A percentile compares a stretch with the other conserved stretches of the same genome.
phyloP scores from a whole-genome alignment of 352 stramenopile species.

The Thalassiosira exigua region DNA sequence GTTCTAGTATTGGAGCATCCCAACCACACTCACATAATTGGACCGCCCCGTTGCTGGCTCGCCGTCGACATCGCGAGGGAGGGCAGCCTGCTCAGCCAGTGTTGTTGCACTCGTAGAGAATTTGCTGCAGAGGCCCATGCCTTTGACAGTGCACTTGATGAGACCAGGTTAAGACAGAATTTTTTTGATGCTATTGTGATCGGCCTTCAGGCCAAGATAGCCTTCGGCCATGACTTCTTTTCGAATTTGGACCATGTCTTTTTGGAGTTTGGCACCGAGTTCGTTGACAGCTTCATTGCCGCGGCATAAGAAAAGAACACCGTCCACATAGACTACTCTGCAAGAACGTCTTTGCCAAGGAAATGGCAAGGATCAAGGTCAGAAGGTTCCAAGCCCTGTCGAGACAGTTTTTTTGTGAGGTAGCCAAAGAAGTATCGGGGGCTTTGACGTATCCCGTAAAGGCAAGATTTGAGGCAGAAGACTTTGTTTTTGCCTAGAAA shows the following conservation, averaged over 20 bases:
- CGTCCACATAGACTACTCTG: constrained; percentile 17
- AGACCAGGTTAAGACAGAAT: no score
- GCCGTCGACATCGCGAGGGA: no score
- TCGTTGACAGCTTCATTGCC: no score
- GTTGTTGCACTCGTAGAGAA: no score
- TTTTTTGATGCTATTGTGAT: not conserved
- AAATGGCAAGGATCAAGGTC: constrained; percentile 10
- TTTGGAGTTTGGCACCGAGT: not conserved
- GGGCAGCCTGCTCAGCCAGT: no score
- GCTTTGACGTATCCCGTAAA: constrained; percentile 33
- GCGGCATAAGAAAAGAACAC: constrained; percentile 2
- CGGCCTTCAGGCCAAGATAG: not conserved
- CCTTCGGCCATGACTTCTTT: not conserved
- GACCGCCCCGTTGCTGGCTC: no score
- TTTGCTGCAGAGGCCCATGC: no score
- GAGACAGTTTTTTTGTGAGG: constrained; percentile 2
- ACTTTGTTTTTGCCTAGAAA: no score
- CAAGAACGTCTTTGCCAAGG: not conserved
- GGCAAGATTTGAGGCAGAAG: constrained; percentile 6
- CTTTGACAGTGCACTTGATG: no score
- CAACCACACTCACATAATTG: no score
- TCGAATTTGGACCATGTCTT: not conserved
- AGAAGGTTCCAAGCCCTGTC: not conserved
- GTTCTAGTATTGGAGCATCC: no score
- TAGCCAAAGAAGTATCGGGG: constrained; percentile 27